phyloP scores from a whole-genome alignment of 768 basidiomycete species.

The Mycena chlorophos region DNA sequence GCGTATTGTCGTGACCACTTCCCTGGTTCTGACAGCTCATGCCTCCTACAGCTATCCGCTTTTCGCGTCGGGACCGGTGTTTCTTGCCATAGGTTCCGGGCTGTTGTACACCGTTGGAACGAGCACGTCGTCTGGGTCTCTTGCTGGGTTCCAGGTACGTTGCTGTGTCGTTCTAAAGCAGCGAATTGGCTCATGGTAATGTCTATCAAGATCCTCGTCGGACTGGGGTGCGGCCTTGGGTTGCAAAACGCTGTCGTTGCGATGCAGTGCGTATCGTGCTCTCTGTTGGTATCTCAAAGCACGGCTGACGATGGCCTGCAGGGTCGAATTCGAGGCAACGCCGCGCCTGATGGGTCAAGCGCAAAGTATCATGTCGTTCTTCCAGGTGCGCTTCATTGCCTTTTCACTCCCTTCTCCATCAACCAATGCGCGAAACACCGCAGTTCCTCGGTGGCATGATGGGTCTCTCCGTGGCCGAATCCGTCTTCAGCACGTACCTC shows the following conservation, averaged over 20 bases:
- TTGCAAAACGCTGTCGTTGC: slow-evolving; percentile 13
- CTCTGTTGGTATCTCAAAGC: neutral
- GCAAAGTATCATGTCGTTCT: slow-evolving; percentile 2
- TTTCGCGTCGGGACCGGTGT: slow-evolving; percentile 18
- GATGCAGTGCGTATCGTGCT: slow-evolving; percentile 1
- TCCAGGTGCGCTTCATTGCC: no score
- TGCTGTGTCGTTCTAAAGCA: no score
- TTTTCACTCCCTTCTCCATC: no score
- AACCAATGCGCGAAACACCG: no score
- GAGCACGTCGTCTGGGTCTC: neutral
- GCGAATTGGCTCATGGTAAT: no score
- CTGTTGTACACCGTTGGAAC: slow-evolving; percentile 5
- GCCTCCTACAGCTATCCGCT: no score
- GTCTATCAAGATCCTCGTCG: slow-evolving; percentile 10
- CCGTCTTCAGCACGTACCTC: slow-evolving; percentile 13
- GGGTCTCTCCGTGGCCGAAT: slow-evolving; percentile 10
- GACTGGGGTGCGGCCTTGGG: slow-evolving; percentile 9
- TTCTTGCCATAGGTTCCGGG: slow-evolving; percentile 18
- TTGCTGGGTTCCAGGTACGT: slow-evolving; percentile 11
- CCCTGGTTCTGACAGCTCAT: no score
- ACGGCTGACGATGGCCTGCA: no score
- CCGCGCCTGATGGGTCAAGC: slow-evolving; percentile 8
- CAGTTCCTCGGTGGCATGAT: slow-evolving; percentile 15
- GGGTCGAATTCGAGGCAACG: slow-evolving; percentile 1
- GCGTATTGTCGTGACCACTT: no score